These are phyloP conservation scores for Jamesozyma lodderae DNA, from an alignment of 805 yeast genomes.

Conservation along the genomic window DNA sequence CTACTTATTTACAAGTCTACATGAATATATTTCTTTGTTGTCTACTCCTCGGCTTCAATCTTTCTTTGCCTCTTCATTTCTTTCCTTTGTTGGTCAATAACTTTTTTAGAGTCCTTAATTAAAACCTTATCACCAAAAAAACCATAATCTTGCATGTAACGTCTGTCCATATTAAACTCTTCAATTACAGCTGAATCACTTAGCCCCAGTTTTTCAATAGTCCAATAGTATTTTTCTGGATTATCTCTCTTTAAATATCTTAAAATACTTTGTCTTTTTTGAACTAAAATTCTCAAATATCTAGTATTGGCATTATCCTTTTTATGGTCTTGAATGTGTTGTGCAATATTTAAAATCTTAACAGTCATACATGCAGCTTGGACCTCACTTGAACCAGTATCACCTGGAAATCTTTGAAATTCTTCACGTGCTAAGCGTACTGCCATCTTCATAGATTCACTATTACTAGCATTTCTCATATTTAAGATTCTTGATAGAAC, in stretches of 20 bases:
- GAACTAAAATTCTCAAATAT: slow-evolving; percentile 71
- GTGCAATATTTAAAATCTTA: slow-evolving; percentile 65
- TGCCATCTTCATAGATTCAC: slow-evolving; percentile 51
- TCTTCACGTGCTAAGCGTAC: slow-evolving; percentile 62
- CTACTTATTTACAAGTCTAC: slow-evolving; percentile 1
- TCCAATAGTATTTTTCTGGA: slow-evolving; percentile 76
- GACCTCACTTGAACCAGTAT: slow-evolving; percentile 91
- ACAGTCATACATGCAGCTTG: slow-evolving; percentile 89
- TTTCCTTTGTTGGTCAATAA: slow-evolving; percentile 38
- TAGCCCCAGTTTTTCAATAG: slow-evolving; percentile 80
- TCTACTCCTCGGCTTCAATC: slow-evolving; percentile 9
- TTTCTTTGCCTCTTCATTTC: slow-evolving; percentile 39
- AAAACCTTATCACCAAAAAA: slow-evolving; percentile 63
- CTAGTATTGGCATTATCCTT: slow-evolving; percentile 69
- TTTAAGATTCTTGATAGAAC: slow-evolving; percentile 63
- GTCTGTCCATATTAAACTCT: slow-evolving; percentile 75
- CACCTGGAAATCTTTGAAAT: slow-evolving; percentile 77
- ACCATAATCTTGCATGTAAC: slow-evolving; percentile 68
- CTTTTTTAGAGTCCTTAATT: slow-evolving; percentile 47
- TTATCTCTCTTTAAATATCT: slow-evolving; percentile 73
- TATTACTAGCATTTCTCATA: slow-evolving; percentile 58
- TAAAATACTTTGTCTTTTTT: slow-evolving; percentile 75
- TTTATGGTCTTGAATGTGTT: slow-evolving; percentile 58
- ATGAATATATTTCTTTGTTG: neutral
- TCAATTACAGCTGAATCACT: slow-evolving; percentile 66